Percentiles rank a stretch among this genome's conserved stretches.
These are phyloP conservation scores for Thymus quinquecostatus DNA, from an alignment of 257 asterid species.

Conservation along the genomic window DNA sequence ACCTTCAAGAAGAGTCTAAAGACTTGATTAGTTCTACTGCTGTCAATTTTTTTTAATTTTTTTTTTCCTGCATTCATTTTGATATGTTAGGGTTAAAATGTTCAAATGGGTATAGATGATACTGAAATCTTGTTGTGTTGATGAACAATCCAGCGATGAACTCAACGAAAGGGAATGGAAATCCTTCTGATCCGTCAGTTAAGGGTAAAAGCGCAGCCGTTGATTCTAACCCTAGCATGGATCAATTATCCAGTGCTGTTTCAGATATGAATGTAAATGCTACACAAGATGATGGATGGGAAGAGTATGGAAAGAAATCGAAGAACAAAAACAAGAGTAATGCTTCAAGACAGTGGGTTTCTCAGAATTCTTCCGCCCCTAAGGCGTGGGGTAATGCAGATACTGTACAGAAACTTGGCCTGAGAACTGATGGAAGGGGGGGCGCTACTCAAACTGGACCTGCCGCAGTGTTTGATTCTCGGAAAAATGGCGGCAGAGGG, in stretches of 20 bases:
- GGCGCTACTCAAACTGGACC: conserved; percentile 51
- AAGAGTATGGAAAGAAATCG: conserved; percentile 53
- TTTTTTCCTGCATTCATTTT: too few relatives aligned
- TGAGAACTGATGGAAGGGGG: conserved; percentile 47
- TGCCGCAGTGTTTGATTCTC: conserved; percentile 39
- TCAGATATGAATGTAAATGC: conserved; percentile 42
- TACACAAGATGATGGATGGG: conserved; percentile 70
- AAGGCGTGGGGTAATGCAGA: conserved; percentile 64
- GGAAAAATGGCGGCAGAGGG: conserved; percentile 52
- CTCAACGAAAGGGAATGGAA: conserved; percentile 40
- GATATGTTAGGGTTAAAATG: too few relatives aligned
- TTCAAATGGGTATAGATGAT: not conserved
- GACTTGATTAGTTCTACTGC: too few relatives aligned
- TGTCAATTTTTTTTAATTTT: too few relatives aligned
- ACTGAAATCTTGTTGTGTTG: conserved; percentile 22
- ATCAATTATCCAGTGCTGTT: conserved; percentile 45
- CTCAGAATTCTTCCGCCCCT: conserved; percentile 45
- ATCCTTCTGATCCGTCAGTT: conserved; percentile 30
- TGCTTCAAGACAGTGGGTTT: conserved; percentile 42
- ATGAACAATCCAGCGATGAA: conserved; percentile 47
- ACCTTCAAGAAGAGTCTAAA: too few relatives aligned
- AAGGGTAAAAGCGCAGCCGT: conserved; percentile 35
- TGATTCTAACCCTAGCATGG: conserved; percentile 32
- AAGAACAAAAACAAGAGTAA: conserved; percentile 49
- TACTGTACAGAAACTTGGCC: conserved; percentile 50